Evolutionary conservation across 139 green algal species (phyloP), one percentile per base, ranked within the genome.

Genomic region (Chlamydomonas incerta): DNA sequence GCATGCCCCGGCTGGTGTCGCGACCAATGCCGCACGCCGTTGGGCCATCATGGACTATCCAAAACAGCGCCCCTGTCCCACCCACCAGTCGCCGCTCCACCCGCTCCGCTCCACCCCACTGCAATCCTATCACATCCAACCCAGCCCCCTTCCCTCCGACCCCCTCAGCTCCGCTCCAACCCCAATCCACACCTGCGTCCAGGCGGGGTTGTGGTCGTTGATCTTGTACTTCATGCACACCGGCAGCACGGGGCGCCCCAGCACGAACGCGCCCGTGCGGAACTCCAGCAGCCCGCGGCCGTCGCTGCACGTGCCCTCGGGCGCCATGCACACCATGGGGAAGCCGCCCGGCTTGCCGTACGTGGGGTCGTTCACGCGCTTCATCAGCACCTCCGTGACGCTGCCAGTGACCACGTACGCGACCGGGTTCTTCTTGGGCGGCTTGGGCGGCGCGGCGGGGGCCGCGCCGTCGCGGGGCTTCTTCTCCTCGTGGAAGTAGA

Each of bases 271-370:
- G 18, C 80, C 80, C 14, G 80, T 86, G 4, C 80, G 52, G 29
- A 80, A 86, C 57, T 86, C 80, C 13, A 86, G 68, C 28, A 86
- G 68, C 26, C 80, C 67, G 17, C 80, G 80, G 4, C 80, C 80
- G 34, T 86, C 55, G 80, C 80, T 34, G 80, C 80, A 86, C 26
- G 80, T 86, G 80, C 80, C 80, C 55, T 86, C 80, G 6, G 80
- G 80, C 1, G 80, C 80, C 68, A 86, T 86, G 68, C 34, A 58
- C 3, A 86, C 24, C 80, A 86, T 72, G 26, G 80, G 80, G 57
- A 80, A 86, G 50, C 80, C 80, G 6, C 80, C 80, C 13, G 68
- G 80, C 50, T 72, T 79, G 80, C 80, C 67, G 55, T 86, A 86
- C 20, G 55, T 35, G 9, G 80, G 80, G 26, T 86, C 80, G 13